Percentiles rank a stretch among this genome's conserved stretches.
These are phyloP conservation scores for Candida gorgasii DNA, from an alignment of 805 yeast genomes.

Conservation along the genomic window DNA sequence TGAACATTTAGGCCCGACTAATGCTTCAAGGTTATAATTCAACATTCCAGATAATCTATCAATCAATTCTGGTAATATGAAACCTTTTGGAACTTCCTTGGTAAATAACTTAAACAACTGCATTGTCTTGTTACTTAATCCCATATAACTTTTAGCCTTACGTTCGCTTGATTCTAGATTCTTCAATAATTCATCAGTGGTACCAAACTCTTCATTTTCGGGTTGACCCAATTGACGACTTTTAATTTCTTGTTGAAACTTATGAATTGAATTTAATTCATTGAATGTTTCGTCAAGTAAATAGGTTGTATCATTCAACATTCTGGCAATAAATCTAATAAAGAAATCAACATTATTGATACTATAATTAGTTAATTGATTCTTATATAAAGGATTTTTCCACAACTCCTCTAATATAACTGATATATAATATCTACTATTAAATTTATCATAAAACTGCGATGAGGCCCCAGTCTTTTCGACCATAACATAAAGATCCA, in stretches of 20 bases:
- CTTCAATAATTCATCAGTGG: constrained; percentile 59
- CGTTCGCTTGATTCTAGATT: constrained; percentile 66
- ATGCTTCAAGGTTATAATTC: constrained; percentile 84
- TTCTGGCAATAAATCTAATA: constrained; percentile 87
- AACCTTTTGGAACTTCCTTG: constrained; percentile 80
- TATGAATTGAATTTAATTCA: constrained; percentile 75
- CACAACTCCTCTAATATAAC: constrained; percentile 80
- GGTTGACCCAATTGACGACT: constrained; percentile 40
- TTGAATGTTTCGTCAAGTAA: constrained; percentile 87
- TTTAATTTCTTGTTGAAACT: constrained; percentile 64
- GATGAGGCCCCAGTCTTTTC: constrained; percentile 95
- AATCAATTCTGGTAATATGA: constrained; percentile 84
- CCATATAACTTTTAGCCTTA: constrained; percentile 79
- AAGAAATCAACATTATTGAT: constrained; percentile 75
- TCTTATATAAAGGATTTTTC: constrained; percentile 67
- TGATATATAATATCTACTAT: constrained; percentile 83
- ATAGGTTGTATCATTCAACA: constrained; percentile 92
- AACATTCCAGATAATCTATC: constrained; percentile 95
- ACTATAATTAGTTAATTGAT: constrained; percentile 69
- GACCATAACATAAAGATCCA: constrained; percentile 90
- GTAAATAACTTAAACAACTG: constrained; percentile 79
- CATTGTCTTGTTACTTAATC: constrained; percentile 80
- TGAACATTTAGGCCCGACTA: constrained; percentile 94
- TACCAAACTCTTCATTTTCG: constrained; percentile 45
- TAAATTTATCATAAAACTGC: constrained; percentile 95